phyloP scores from a whole-genome alignment of 2,329 filamentous ascomycete genomes.

The Phialophora chinensis region DNA sequence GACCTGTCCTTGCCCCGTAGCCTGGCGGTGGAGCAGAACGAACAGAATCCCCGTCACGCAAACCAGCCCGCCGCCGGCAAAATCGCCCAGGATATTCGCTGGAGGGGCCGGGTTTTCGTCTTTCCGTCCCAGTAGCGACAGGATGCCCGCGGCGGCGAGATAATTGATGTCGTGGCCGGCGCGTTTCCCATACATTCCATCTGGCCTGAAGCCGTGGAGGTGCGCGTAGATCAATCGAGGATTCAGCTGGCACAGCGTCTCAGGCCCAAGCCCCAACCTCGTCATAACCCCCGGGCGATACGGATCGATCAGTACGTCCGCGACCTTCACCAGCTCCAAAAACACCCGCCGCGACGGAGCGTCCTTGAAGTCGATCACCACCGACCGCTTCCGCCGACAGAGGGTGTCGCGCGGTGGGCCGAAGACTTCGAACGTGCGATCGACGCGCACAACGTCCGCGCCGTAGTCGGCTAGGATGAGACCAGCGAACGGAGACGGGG shows the following conservation, averaged over 20 bases:
- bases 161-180: constrained; percentile 97
- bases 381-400: constrained; percentile 58
- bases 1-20: constrained; percentile 77
- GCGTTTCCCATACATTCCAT: constrained; percentile 83
- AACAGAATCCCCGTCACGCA: constrained; percentile 82
- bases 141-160: constrained; percentile 80
- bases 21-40: constrained; percentile 64
- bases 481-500: constrained; percentile 42
- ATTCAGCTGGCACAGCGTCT: constrained; percentile 66
- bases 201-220: constrained; percentile 86
- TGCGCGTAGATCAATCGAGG: constrained; percentile 78
- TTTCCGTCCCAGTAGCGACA: constrained; percentile 69
- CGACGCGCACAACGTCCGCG: constrained; percentile 75
- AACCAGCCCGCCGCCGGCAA: constrained; percentile 83
- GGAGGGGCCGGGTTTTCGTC: constrained; percentile 78
- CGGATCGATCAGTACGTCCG: constrained; percentile 71
- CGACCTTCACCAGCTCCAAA: constrained; percentile 64
- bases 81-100: constrained; percentile 83
- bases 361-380: constrained; percentile 67
- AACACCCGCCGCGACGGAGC: constrained; percentile 61
- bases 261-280: constrained; percentile 66
- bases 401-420: constrained; percentile 56
- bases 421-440: constrained; percentile 69
- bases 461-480: constrained; percentile 76
- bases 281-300: constrained; percentile 71